These are phyloP conservation scores for Chaetomium sp. DNA, from an alignment of 2,329 filamentous ascomycete genomes.

Conservation along the genomic window DNA sequence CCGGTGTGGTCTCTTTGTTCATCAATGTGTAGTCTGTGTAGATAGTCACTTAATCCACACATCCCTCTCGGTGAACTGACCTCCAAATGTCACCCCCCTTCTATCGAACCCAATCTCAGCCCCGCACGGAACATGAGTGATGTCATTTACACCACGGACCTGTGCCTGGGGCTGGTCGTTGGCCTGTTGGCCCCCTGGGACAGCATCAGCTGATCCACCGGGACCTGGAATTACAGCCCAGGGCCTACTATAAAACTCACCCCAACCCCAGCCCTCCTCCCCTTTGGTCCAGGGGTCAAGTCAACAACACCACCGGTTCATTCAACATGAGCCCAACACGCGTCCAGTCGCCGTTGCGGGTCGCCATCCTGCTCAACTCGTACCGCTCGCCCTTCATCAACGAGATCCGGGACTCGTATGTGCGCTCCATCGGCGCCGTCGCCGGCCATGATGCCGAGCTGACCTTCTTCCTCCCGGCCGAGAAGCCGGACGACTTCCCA, in stretches of 20 bases:
- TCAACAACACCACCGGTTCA: conserved; percentile 10
- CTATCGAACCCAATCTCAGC: neutral
- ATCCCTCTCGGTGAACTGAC: neutral
- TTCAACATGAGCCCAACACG: conserved; percentile 27
- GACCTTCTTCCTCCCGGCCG: conserved; percentile 44
- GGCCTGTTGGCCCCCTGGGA: neutral
- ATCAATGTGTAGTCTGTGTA: neutral
- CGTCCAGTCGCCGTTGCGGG: conserved; percentile 33
- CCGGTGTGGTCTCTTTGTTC: neutral
- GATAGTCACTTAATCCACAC: neutral
- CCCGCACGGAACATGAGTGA: neutral
- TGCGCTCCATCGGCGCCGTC: conserved; percentile 40
- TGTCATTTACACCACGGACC: neutral
- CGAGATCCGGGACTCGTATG: conserved; percentile 43
- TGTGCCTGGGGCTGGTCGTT: neutral
- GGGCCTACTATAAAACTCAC: neutral
- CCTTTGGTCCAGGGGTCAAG: neutral
- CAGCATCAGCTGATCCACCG: neutral
- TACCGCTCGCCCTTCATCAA: conserved; percentile 42
- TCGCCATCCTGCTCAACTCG: conserved; percentile 45
- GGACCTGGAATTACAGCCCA: neutral
- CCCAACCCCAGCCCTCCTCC: neutral
- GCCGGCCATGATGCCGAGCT: conserved; percentile 36
- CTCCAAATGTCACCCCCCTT: neutral
- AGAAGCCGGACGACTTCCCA: conserved; percentile 40